Percentiles rank a stretch among this genome's conserved stretches.
Evolutionary conservation across 371 early-diverging fungal species (phyloP).

Genomic region (Mucor racemosus): DNA sequence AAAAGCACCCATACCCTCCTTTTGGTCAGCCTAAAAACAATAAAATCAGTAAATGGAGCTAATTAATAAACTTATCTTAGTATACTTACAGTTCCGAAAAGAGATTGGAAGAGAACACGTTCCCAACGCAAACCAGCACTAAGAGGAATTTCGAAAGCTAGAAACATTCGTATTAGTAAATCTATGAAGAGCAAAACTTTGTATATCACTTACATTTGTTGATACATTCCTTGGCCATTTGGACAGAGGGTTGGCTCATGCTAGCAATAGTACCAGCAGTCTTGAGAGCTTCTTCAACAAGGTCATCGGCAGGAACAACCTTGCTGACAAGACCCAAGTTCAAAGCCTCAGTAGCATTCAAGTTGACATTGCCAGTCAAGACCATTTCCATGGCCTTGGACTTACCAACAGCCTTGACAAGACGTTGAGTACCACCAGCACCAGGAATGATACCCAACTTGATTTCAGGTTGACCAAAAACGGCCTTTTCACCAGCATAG

Average conservation of each 20-base stretch:
- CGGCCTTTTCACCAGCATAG: slow-evolving; percentile 97
- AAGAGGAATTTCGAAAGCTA: slow-evolving; percentile 89
- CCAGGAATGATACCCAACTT: slow-evolving; percentile 95
- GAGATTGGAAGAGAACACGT: slow-evolving; percentile 92
- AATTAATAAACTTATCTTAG: not conserved
- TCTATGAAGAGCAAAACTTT: not conserved
- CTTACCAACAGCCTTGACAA: slow-evolving; percentile 95
- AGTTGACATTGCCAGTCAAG: slow-evolving; percentile 84
- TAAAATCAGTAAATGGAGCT: not conserved
- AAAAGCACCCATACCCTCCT: slow-evolving; percentile 98
- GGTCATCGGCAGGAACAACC: slow-evolving; percentile 85
- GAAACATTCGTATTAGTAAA: not conserved
- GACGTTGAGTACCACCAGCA: slow-evolving; percentile 90
- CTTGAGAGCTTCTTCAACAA: slow-evolving; percentile 93
- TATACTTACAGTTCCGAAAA: slow-evolving; percentile 84
- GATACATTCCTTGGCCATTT: slow-evolving; percentile 96
- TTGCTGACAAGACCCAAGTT: slow-evolving; percentile 86
- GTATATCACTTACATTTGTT: slow-evolving; percentile 75
- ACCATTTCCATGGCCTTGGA: slow-evolving; percentile 98
- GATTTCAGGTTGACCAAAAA: slow-evolving; percentile 98
- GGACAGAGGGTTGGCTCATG: slow-evolving; percentile 86
- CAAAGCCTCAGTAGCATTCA: slow-evolving; percentile 91
- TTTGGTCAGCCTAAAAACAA: slow-evolving; percentile 81
- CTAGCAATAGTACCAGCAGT: slow-evolving; percentile 84
- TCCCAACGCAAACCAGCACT: slow-evolving; percentile 90